phyloP scores from a whole-genome alignment of 768 basidiomycete genomes.

The Terana coerulea region DNA sequence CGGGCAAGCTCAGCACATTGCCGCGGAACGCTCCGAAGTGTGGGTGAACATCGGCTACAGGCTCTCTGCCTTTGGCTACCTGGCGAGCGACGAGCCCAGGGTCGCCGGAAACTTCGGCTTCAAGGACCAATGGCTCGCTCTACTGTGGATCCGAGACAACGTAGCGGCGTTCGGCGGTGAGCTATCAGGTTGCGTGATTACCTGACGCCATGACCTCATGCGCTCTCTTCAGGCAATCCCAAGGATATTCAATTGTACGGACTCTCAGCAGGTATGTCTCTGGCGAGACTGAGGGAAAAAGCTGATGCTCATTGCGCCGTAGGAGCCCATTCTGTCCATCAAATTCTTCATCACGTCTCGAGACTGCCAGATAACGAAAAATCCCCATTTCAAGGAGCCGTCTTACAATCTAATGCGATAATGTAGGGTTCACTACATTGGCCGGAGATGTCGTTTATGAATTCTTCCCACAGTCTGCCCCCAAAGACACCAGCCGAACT shows the following conservation, averaged over 20 bases:
- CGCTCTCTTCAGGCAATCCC: conserved; percentile 46
- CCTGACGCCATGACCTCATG: background rate
- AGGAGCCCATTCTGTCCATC: conserved; percentile 76
- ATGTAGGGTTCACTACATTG: conserved; percentile 37
- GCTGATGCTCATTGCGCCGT: too few relatives aligned
- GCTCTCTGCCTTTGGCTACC: conserved; percentile 72
- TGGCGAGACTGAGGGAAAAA: background rate
- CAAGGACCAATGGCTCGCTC: conserved; percentile 78
- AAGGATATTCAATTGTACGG: conserved; percentile 59
- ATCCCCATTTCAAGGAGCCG: conserved; percentile 64
- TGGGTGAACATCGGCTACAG: conserved; percentile 79
- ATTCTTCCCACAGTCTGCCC: conserved; percentile 35
- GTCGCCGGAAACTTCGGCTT: conserved; percentile 78
- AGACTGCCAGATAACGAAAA: conserved; percentile 48
- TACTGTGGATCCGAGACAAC: conserved; percentile 70
- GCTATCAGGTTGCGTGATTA: background rate
- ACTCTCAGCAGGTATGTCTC: conserved; percentile 59
- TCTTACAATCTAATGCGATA: conserved; percentile 74
- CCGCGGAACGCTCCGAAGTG: conserved; percentile 61
- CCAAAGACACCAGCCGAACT: conserved; percentile 60
- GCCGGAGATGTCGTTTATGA: background rate
- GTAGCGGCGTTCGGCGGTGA: conserved; percentile 67
- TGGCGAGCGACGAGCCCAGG: conserved; percentile 59
- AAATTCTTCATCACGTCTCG: conserved; percentile 67
- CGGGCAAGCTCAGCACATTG: conserved; percentile 63